Evolutionary conservation across 768 basidiomycete genomes (phyloP), one percentile per base, ranked within the genome.

Genomic region (Termitomyces sp.): DNA sequence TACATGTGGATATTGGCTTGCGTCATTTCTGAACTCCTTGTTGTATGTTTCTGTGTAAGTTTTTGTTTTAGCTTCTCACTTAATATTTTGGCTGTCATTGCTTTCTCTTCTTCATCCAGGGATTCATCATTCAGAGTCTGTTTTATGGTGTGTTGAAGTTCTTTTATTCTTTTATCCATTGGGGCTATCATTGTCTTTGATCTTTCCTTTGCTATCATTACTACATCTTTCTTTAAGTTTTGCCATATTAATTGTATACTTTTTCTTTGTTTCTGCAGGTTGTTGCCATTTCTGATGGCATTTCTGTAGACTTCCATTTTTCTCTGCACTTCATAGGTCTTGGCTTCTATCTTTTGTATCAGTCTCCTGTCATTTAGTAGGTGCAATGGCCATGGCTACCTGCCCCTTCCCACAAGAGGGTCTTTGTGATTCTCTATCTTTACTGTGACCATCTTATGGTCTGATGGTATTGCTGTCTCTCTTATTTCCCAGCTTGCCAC

Each of bases 231-330:
- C 6, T 34, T 34, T 1, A 34, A 7, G 18, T 4, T 27, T 3
- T 27, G 45, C n/a, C 9, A 9, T 1, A 4, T 24, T 27, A 9
- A 13, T 11, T 47, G 9, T 47, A 34, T 27, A 4, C 27, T 27
- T 2, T 2, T 27, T 2, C 27, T 2, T 4, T 27, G 27, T 27
- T 4, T 4, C 2, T 27, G 3, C 27, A 4, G 27, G 27, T 4
- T 4, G 4, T 27, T 4, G 1, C 2, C 4, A 1, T 4, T 4
- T 27, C 4, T 1, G 3, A 4, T 4, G 4, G 4, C 4, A 2
- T 4, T 4, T 27, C 27, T 27, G 27, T 4, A 2, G 1, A n/a
- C n/a, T 30, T 30, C 16, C 22, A 27, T 27, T 16, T 9, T 12
- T 6, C 11, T 9, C 24, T 27, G 46, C 12, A 7, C 5, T 2